Percentiles rank a stretch among this genome's conserved stretches.
Conservation (phyloP, 2,329 filamentous ascomycete genomes). For the Zymoseptoria brevis region DNA sequence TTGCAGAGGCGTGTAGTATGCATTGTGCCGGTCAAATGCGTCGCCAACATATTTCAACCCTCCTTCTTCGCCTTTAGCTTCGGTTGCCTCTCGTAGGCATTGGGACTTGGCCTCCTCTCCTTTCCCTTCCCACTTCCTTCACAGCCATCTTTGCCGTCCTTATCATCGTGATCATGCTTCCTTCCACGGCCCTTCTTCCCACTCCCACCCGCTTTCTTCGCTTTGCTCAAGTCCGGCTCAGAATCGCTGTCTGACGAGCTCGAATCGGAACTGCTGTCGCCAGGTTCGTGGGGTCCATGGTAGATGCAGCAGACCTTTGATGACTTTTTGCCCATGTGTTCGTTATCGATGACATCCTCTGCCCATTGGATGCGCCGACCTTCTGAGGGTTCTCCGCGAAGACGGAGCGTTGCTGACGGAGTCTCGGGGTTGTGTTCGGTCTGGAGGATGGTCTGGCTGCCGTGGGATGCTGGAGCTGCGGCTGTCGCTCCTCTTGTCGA, state of each 20-base stretch:
- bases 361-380: constrained; percentile 77
- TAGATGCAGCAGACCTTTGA: constrained; percentile 99
- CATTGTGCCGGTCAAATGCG: not conserved
- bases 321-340: constrained; percentile 85
- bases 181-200: constrained; percentile 47
- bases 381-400: constrained; percentile 34
- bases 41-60: constrained; percentile 12
- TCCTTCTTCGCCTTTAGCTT: constrained; percentile 35
- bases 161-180: constrained; percentile 66
- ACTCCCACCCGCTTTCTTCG: constrained; percentile 34
- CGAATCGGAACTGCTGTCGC: constrained; percentile 68
- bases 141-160: constrained; percentile 14
- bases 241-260: constrained; percentile 48
- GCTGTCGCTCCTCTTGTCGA: constrained; percentile 10
- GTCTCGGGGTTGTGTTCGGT: constrained; percentile 19
- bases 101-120: constrained; percentile 58
- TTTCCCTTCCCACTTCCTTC: constrained; percentile 32
- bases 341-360: constrained; percentile 88
- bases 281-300: constrained; percentile 71
- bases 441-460: constrained; percentile 27
- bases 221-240: constrained; percentile 45
- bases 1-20: no score
- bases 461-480: constrained; percentile 20
- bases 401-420: constrained; percentile 29
- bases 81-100: constrained; percentile 73